Base-by-base conservation (phyloP, 2,329 filamentous ascomycete genomes). In the Fonsecaea multimorphosa region DNA sequence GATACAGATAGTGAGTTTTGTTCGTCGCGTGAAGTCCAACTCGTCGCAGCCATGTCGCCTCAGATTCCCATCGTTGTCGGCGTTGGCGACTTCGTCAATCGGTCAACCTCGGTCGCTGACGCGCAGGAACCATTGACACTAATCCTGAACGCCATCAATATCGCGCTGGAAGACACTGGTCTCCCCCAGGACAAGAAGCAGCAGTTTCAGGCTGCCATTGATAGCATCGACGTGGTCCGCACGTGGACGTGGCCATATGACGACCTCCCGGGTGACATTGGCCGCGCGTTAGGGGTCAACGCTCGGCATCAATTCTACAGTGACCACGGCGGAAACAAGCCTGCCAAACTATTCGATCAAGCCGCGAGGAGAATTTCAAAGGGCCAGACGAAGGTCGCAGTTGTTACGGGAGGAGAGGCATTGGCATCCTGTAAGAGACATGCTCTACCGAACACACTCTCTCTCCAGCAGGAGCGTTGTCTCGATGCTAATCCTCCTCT, bases 191-290 rank as follows among this genome's bases (percentile, higher is more conserved):
- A 72, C 1, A 63, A 73, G 1, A 58, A 71, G 5, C 68, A 69
- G 11, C 71, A 76, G 0, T 72, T 88, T 0, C 79, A 79, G 65
- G 71, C 77, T 0, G 75, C 76, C 0, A 83, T 88, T 59, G 87
- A 89, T 72, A 86, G 83, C 69, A 79, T 90, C 53, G 79, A 83
- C 51, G 82, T 89, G 3, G 86, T 89, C 9, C 81, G 80, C 46
- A 86, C 85, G 0, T 90, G 87, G 87, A 89, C 87, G 0, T 89
- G 87, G 87, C 83, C 84, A 0, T 90, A 90, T 72, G 75, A 80
- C 0, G 83, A 90, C 72, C 75, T 89, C 1, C 86, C 87, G 0
- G 80, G 78, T 4, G 76, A 86, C 0, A 73, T 91, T 5, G 79
- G 83, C 0, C 70, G 82, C 44, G 81, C 78, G 40, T 74, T 90